Evolutionary conservation across 164 flowering plant genomes (phyloP), one percentile per base, ranked within the genome.

Genomic region (Euptelea pleiosperma): DNA sequence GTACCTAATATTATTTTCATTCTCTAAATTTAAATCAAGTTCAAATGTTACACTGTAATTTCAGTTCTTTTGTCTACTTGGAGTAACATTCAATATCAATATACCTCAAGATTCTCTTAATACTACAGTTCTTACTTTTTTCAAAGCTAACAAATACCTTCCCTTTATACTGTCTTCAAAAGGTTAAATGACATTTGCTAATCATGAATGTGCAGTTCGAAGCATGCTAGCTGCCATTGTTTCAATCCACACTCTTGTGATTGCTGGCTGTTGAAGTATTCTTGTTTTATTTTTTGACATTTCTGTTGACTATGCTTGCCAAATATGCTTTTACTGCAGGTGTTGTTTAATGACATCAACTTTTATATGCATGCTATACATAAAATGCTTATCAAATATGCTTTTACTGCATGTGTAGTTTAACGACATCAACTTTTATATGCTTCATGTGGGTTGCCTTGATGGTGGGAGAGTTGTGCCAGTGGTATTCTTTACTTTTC

Each of bases 381-480:
- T 29, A 25, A 43, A n/a, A 29, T 55, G 39, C 62, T 44, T 28
- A 59, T 18, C 31, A 6, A 11, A 2, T 45, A 7, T 21, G 37
- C 11, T 2, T 51, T 43, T 62, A 14, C 26, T 54, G 42, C 73
- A 93, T 97, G 98, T 93, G 99, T 73, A 97, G 99, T 18, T 79
- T 93, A 58, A 93, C 99, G 1, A 84, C 94, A n/a, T 72, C 97
- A 52, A 96, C 99, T 50, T 86, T 90, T 66, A 93, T 75, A 66
- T 93, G 92, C 97, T 93, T 72, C 99, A 97, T 2, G 85, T 93
- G 11, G 99, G 99, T 22, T 87, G 96, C 74, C 92, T 93, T 64
- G 99, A 93, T 73, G 99, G 99, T 68, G 99, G 97, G 45, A 84
- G 96, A 69, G 89, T 91, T 43, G 69, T 88, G 49, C 96, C 89